phyloP scores from a whole-genome alignment of 768 basidiomycete genomes.

The Amanita polypyramis region DNA sequence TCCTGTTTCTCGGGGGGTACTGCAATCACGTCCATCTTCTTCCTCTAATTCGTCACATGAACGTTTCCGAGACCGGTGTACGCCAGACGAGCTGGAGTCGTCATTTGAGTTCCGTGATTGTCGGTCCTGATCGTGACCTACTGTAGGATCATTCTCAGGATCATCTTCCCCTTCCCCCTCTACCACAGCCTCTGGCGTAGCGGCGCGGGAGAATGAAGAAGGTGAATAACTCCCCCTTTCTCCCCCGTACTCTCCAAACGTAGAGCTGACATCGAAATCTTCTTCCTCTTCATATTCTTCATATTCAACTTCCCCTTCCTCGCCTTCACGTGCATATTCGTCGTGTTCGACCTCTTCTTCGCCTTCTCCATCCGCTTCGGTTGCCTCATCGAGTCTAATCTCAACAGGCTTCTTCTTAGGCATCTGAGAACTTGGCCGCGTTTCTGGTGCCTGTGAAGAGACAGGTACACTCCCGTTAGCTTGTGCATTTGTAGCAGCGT shows the following conservation, averaged over 20 bases:
- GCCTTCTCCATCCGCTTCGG: slow-evolving; percentile 14
- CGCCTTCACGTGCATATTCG: slow-evolving; percentile 14
- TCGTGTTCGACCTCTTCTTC: slow-evolving; percentile 15
- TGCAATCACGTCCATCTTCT: slow-evolving; percentile 8
- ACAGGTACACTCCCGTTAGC: slow-evolving; percentile 13
- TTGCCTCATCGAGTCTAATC: slow-evolving; percentile 9
- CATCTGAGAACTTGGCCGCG: background rate
- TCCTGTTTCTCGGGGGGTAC: background rate
- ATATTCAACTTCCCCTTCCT: slow-evolving; percentile 15
- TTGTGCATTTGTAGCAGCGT: slow-evolving; percentile 21
- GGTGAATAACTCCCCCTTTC: slow-evolving; percentile 10
- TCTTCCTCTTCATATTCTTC: slow-evolving; percentile 19
- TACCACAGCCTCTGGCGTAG: background rate
- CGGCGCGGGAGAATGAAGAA: background rate
- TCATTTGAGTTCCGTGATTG: background rate
- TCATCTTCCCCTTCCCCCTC: slow-evolving; percentile 8
- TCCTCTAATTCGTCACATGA: slow-evolving; percentile 12
- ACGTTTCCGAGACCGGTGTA: slow-evolving; percentile 12
- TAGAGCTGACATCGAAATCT: slow-evolving; percentile 22
- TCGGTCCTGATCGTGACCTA: background rate
- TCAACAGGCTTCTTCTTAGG: slow-evolving; percentile 1
- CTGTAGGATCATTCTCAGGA: slow-evolving; percentile 7
- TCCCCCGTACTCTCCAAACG: slow-evolving; percentile 22
- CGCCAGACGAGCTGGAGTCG: background rate
- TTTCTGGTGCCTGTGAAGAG: slow-evolving; percentile 9